Evolutionary conservation across 2,329 filamentous ascomycete genomes (phyloP).

Genomic region (Amylocarpus encephaloides): DNA sequence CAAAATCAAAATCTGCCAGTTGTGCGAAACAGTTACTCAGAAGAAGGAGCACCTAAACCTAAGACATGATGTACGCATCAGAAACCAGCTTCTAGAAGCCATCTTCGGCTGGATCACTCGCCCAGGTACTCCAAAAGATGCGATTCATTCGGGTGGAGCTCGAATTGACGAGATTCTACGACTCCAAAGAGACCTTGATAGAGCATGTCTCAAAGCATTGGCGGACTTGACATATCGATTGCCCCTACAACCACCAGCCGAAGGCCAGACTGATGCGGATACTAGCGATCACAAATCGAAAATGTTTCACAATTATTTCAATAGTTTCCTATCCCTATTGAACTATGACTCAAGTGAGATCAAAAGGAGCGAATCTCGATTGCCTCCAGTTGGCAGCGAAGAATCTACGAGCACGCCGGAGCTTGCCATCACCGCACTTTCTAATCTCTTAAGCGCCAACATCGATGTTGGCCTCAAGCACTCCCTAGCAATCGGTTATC

Average conservation of each 20-base stretch:
- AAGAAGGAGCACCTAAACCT: conserved; percentile 64
- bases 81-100: conserved; percentile 62
- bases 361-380: conserved; percentile 37
- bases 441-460: conserved; percentile 63
- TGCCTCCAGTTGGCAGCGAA: conserved; percentile 40
- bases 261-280: conserved; percentile 59
- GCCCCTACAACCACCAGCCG: conserved; percentile 58
- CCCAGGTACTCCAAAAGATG: conserved; percentile 46
- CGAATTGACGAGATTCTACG: conserved; percentile 51
- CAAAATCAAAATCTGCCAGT: conserved; percentile 63
- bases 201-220: conserved; percentile 58
- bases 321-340: conserved; percentile 59
- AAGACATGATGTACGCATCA: conserved; percentile 60
- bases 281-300: conserved; percentile 63
- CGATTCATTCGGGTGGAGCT: conserved; percentile 33
- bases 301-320: conserved; percentile 68
- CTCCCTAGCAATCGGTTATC: conserved; percentile 63
- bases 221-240: conserved; percentile 60
- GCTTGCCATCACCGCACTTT: conserved; percentile 60
- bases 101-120: conserved; percentile 64
- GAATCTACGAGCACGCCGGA: conserved; percentile 52
- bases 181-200: conserved; percentile 60
- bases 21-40: conserved; percentile 58
- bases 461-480: conserved; percentile 67
- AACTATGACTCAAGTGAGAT: conserved; percentile 48